Conservation (phyloP, 2,329 filamentous ascomycete genomes). For the Drechslerella dactyloides region DNA sequence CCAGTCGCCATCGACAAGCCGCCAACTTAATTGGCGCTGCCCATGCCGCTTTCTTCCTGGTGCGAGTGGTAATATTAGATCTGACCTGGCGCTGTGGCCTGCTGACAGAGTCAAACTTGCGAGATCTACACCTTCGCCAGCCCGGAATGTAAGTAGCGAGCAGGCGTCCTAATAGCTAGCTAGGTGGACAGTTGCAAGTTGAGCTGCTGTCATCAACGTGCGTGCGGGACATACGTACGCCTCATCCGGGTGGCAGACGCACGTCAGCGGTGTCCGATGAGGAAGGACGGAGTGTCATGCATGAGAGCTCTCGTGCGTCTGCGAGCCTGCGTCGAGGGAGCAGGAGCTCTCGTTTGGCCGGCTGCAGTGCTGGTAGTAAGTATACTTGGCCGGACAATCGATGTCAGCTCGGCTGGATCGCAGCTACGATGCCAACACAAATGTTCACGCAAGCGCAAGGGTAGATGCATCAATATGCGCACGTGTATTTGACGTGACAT, state of each 20-base stretch:
- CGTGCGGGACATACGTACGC: not conserved
- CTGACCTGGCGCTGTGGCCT: constrained; percentile 3
- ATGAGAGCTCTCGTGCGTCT: not conserved
- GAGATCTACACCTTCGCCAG: not conserved
- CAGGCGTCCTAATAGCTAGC: too few relatives aligned
- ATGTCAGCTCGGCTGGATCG: too few relatives aligned
- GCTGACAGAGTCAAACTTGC: constrained; percentile 1
- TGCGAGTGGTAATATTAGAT: not conserved
- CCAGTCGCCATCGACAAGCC: not conserved
- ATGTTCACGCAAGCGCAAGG: too few relatives aligned
- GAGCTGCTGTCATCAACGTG: too few relatives aligned
- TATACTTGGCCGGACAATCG: too few relatives aligned
- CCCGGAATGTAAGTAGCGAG: too few relatives aligned
- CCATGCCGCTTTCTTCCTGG: not conserved
- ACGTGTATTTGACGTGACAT: too few relatives aligned
- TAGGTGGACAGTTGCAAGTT: too few relatives aligned
- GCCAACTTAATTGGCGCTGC: not conserved
- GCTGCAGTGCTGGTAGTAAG: not conserved
- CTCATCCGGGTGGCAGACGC: not conserved
- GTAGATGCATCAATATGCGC: too few relatives aligned
- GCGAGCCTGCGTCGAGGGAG: not conserved
- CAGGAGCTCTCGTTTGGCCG: not conserved
- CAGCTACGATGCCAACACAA: too few relatives aligned
- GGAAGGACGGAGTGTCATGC: constrained; percentile 1
- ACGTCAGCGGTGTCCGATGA: not conserved